Percentiles rank a stretch among this genome's conserved stretches.
Evolutionary conservation across 768 basidiomycete species (phyloP).

Genomic region (Flagelloscypha sp.): DNA sequence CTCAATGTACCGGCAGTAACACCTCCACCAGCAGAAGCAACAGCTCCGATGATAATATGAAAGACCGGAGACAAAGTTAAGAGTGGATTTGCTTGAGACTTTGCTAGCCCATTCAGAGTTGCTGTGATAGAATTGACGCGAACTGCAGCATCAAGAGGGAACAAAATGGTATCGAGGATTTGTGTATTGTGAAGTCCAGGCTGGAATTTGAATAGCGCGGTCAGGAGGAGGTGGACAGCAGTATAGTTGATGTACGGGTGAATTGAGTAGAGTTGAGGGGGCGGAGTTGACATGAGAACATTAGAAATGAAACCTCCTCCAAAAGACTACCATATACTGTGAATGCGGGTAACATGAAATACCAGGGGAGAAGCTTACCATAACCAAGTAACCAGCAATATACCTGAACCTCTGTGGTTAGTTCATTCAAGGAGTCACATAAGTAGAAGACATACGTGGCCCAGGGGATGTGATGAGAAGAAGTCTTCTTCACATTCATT

Average conservation of each 20-base stretch:
- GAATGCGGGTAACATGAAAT: background rate
- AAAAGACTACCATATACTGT: slow-evolving; percentile 31
- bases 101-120: slow-evolving; percentile 26
- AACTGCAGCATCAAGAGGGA: slow-evolving; percentile 42
- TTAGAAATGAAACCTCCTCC: slow-evolving; percentile 38
- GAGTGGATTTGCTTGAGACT: slow-evolving; percentile 21
- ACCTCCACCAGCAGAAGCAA: slow-evolving; percentile 40
- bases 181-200: slow-evolving; percentile 28
- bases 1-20: slow-evolving; percentile 34
- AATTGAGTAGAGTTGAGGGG: slow-evolving; percentile 38
- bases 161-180: slow-evolving; percentile 34
- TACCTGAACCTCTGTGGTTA: slow-evolving; percentile 36
- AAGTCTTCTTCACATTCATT: slow-evolving; percentile 22
- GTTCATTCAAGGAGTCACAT: no score
- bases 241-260: slow-evolving; percentile 42
- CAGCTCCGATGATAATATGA: slow-evolving; percentile 39
- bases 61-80: slow-evolving; percentile 33
- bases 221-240: slow-evolving; percentile 36
- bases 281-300: slow-evolving; percentile 34
- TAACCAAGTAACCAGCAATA: slow-evolving; percentile 37
- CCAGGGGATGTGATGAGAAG: background rate
- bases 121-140: slow-evolving; percentile 32
- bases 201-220: slow-evolving; percentile 29
- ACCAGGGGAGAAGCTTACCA: slow-evolving; percentile 22
- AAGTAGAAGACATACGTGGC: background rate